A percentile compares a stretch with the other conserved stretches of the same genome.
phyloP scores from a whole-genome alignment of 2,329 filamentous ascomycete genomes.

The Chaetomium globosum region DNA sequence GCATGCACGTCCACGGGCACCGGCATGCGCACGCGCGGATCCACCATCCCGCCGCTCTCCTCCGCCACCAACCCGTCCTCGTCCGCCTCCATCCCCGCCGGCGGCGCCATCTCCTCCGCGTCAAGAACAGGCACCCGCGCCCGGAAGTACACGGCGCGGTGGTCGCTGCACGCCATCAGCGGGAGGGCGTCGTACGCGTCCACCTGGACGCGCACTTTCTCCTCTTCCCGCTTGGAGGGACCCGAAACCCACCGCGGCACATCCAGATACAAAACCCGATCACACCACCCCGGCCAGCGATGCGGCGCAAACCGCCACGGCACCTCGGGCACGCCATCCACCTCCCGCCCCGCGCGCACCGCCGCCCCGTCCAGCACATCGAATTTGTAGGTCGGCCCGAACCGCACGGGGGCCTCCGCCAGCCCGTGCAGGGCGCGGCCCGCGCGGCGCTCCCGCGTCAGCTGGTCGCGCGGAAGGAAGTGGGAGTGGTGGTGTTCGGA shows the following conservation, averaged over 20 bases:
- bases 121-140: conserved; percentile 64
- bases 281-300: conserved; percentile 91
- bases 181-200: conserved; percentile 74
- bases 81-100: conserved; percentile 21
- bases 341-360: conserved; percentile 18
- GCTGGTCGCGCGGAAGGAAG: conserved; percentile 76
- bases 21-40: conserved; percentile 53
- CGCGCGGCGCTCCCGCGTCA: conserved; percentile 69
- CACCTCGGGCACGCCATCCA: conserved; percentile 42
- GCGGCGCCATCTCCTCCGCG: conserved; percentile 45
- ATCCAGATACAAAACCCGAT: conserved; percentile 80
- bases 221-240: too few relatives aligned
- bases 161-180: conserved; percentile 80
- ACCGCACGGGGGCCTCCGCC: conserved; percentile 70
- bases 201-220: conserved; percentile 49
- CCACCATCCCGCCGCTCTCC: conserved; percentile 32
- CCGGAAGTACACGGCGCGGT: conserved; percentile 78
- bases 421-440: conserved; percentile 77
- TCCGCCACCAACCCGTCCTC: neutral
- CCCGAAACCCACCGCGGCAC: conserved; percentile 56
- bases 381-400: conserved; percentile 96
- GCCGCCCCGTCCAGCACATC: conserved; percentile 45
- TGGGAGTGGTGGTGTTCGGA: conserved; percentile 64
- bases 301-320: conserved; percentile 76
- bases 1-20: conserved; percentile 58